Percentiles rank a stretch among this genome's conserved stretches.
phyloP scores from a whole-genome alignment of 1,284 basidiomycete species.

The Fistulina hepatica region DNA sequence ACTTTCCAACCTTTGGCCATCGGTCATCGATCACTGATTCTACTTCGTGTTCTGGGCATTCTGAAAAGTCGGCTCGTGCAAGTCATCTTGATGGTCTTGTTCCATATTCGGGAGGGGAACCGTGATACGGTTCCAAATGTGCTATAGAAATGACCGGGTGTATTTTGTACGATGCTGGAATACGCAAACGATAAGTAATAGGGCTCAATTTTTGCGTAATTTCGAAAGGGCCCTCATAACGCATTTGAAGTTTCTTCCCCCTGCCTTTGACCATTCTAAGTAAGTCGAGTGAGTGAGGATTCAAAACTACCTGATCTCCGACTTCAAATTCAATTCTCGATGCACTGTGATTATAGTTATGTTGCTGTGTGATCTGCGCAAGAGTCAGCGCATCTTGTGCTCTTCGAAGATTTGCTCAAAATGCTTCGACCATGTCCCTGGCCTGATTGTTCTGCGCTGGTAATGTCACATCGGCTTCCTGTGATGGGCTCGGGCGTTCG shows the following conservation, averaged over 20 bases:
- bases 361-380: conserved; percentile 15
- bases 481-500: conserved; percentile 1
- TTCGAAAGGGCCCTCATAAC: conserved; percentile 10
- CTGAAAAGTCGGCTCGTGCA: not conserved
- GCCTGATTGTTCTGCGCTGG: conserved; percentile 12
- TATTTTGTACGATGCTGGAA: conserved; percentile 6
- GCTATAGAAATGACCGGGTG: conserved; percentile 9
- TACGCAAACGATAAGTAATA: conserved; percentile 7
- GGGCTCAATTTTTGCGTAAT: conserved; percentile 8
- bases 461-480: too few species aligned
- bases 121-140: conserved; percentile 5
- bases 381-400: conserved; percentile 19
- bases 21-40: not conserved
- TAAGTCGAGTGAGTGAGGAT: conserved; percentile 16
- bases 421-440: conserved; percentile 14
- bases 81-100: not conserved
- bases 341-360: conserved; percentile 17
- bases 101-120: conserved; percentile 6
- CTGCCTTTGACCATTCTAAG: conserved; percentile 8
- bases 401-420: conserved; percentile 10
- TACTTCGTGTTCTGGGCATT: not conserved
- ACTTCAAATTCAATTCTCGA: conserved; percentile 16
- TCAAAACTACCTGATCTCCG: conserved; percentile 19
- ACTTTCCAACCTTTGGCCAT: not conserved
- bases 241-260: conserved; percentile 9